Evolutionary conservation across 345 rosid species (phyloP), one percentile per base, ranked within the genome.

Genomic region (Nasturtium officinale): DNA sequence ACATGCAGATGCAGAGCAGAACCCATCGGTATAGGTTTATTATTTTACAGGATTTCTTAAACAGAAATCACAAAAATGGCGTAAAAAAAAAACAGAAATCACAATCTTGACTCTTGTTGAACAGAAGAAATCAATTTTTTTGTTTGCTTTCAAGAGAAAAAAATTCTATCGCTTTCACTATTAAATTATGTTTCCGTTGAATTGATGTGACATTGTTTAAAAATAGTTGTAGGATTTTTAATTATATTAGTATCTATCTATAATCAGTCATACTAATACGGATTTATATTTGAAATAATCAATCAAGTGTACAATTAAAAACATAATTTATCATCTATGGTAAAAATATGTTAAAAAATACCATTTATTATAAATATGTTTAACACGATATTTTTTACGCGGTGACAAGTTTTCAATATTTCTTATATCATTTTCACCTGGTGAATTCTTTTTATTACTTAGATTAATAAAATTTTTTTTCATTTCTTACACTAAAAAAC

Each of bases 161-260:
- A 30, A n/a, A 33, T 47, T 59, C 1, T 15, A 30, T 56, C 43
- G 18, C 33, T 69, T 69, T 56, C 73, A 43, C 32, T 30, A 69
- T 56, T 6, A 43, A 20, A 13, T 57, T 32, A 13, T 20, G 32
- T 18, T 38, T 20, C 58, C 21, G 30, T 29, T 43, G 64, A 17
- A 43, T 12, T 58, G 46, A 58, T 58, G 63, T 3, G 30, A 32
- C 47, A 26, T 43, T 69, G 53, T 42, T 55, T 42, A 1, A 9
- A 57, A 15, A 8, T 52, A n/a, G 30, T n/a, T 13, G n/a, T 48
- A 4, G 5, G 7, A 7, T 40, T 32, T 5, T 20, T 5, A 37
- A 37, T 3, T 6, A 37, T 20, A 42, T 5, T 15, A 15, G 7
- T 43, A 59, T 37, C 48, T 33, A 30, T 47, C 18, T 64, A 29